Base-by-base conservation (phyloP, 2,329 filamentous ascomycete genomes). In the Didymella sp. region DNA sequence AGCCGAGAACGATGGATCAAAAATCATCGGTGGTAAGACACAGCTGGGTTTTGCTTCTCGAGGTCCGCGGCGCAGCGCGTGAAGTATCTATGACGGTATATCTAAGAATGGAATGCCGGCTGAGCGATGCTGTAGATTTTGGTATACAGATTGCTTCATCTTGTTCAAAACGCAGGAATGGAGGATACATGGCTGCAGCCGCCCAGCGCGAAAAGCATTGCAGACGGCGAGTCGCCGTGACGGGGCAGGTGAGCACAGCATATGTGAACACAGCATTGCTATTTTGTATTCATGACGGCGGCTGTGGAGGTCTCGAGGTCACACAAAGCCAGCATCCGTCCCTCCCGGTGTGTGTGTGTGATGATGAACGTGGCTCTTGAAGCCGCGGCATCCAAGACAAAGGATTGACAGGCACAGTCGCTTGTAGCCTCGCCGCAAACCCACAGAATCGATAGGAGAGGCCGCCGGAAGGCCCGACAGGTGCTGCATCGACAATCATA, bases 401-500 rank as follows among this genome's bases (percentile, higher is more conserved):
- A 38, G n/a, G 40, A 44, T 21, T 17, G 41, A 46, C 33, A 35
- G 24, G 35, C 22, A 33, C 24, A 45, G 31, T 44, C n/a, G 35
- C 51, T 17, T 42, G 53, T 22, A 41, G 35, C 41, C 13, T 37
- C n/a, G 47, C 24, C n/a, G 47, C 24, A n/a, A 48, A 44, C 24
- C 37, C 37, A 25, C 48, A 48, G 54, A 64, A 62, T 61, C 60
- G 60, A 63, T 65, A 62, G 56, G 40, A 61, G 40, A 62, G 56
- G 60, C 56, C 54, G 54, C 58, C 43, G 30, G 46, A 49, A 49
- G 48, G 54, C 30, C 54, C 54, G 54, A 52, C 49, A 49, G 54
- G 30, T 44, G 62, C 56, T 61, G 59, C 62, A 65, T 44, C 59
- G 58, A 42, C 61, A 66, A 71, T 68, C 64, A 72, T 68, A 68